A percentile compares a stretch with the other conserved stretches of the same genome.
Conservation (phyloP, 805 yeast genomes). For the Middelhovenomyces tepae region DNA sequence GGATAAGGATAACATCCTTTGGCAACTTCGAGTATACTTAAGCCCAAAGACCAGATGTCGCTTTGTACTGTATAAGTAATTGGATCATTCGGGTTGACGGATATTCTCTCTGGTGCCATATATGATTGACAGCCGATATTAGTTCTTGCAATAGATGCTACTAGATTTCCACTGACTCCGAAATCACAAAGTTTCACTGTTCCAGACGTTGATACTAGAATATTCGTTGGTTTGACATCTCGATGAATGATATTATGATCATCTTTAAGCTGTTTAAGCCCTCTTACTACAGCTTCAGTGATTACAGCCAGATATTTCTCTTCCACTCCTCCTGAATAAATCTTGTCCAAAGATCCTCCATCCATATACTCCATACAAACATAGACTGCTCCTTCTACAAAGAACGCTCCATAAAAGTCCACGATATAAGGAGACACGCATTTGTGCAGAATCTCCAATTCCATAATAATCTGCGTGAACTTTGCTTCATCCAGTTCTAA, state of each 20-base stretch:
- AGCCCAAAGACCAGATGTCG: slow-evolving; percentile 90
- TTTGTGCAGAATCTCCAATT: slow-evolving; percentile 83
- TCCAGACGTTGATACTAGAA: slow-evolving; percentile 65
- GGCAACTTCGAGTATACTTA: slow-evolving; percentile 79
- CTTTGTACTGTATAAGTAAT: slow-evolving; percentile 82
- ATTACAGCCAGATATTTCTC: slow-evolving; percentile 72
- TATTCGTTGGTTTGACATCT: slow-evolving; percentile 89
- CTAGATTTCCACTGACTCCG: slow-evolving; percentile 88
- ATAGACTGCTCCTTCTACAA: slow-evolving; percentile 89
- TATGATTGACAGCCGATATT: slow-evolving; percentile 91
- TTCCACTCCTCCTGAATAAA: slow-evolving; percentile 58
- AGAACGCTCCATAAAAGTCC: slow-evolving; percentile 94
- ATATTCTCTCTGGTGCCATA: slow-evolving; percentile 92
- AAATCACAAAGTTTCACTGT: slow-evolving; percentile 82
- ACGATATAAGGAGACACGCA: slow-evolving; percentile 88
- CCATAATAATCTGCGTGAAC: slow-evolving; percentile 92
- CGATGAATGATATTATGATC: slow-evolving; percentile 81
- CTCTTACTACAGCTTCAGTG: slow-evolving; percentile 65
- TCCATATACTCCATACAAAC: slow-evolving; percentile 95
- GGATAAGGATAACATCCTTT: slow-evolving; percentile 94
- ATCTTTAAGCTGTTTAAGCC: slow-evolving; percentile 71
- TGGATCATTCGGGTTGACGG: slow-evolving; percentile 53
- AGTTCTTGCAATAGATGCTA: slow-evolving; percentile 81
- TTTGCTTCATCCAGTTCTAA: slow-evolving; percentile 90
- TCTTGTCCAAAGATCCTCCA: slow-evolving; percentile 78